These are phyloP conservation scores for Hypoxylon intermedium DNA, from an alignment of 495 filamentous ascomycete species.

Conservation along the genomic window DNA sequence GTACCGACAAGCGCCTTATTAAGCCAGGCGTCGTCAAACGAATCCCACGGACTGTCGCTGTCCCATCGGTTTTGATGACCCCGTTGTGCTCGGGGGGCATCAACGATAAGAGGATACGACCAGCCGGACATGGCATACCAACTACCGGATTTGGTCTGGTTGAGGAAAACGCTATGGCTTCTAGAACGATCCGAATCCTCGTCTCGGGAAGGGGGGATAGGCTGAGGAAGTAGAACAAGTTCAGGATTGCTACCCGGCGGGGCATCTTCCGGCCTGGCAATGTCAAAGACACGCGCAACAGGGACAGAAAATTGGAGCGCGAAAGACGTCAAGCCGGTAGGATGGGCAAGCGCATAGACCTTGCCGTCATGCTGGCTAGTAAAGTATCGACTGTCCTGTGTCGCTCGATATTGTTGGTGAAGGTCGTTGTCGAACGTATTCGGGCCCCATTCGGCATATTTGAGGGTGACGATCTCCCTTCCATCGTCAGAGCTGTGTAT, in stretches of 20 bases:
- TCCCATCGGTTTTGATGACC: constrained; percentile 65
- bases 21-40: constrained; percentile 42
- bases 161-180: constrained; percentile 79
- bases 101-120: constrained; percentile 83
- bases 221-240: constrained; percentile 86
- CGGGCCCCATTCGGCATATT: constrained; percentile 92
- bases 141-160: constrained; percentile 80
- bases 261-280: constrained; percentile 71
- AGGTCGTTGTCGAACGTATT: constrained; percentile 93
- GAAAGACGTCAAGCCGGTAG: constrained; percentile 43
- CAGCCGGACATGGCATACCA: constrained; percentile 95
- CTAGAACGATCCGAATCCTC: constrained; percentile 64
- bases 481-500: constrained; percentile 80
- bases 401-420: constrained; percentile 75
- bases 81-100: constrained; percentile 70
- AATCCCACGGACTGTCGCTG: constrained; percentile 38
- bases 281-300: constrained; percentile 89
- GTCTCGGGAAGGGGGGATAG: constrained; percentile 67
- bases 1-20: constrained; percentile 55
- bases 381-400: constrained; percentile 88
- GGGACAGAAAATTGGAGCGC: constrained; percentile 77
- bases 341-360: constrained; percentile 65
- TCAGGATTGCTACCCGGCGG: constrained; percentile 63
- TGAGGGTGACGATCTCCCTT: constrained; percentile 84
- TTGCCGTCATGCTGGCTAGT: constrained; percentile 87